phyloP scores from a whole-genome alignment of 139 green algal genomes.

The Auxenochlorella pyrenoidosa region DNA sequence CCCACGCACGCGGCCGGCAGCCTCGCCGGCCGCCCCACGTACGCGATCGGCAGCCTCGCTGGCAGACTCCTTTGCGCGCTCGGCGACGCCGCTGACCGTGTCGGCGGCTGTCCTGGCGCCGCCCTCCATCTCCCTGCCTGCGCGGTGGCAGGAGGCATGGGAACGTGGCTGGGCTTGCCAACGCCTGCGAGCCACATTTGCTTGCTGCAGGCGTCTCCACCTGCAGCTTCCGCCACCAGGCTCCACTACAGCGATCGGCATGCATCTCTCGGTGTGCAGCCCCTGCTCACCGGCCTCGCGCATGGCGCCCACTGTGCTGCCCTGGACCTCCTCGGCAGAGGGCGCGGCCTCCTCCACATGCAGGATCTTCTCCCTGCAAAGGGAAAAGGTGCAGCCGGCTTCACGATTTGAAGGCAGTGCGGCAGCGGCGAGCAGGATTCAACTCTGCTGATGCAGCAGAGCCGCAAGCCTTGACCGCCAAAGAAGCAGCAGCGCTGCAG shows the following conservation, averaged over 20 bases:
- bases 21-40: neutral
- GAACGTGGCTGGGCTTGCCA: neutral
- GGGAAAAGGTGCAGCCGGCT: neutral
- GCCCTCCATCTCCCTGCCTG: conserved; percentile 16
- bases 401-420: no score
- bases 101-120: conserved; percentile 6
- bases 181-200: neutral
- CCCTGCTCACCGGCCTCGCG: neutral
- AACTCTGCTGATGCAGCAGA: no score
- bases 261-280: no score
- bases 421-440: no score
- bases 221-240: no score
- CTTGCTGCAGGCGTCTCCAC: no score
- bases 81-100: neutral
- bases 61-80: neutral
- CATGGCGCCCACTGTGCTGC: conserved; percentile 11
- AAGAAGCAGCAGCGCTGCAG: neutral
- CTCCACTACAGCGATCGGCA: no score
- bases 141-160: neutral
- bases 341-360: neutral
- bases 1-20: neutral
- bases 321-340: neutral
- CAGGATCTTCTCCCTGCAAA: conserved; percentile 35
- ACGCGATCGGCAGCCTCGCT: neutral
- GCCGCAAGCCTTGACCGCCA: no score